Percentiles rank a stretch among this genome's conserved stretches.
Conservation (phyloP, 148 eudicot species). For the Bassia scoparia region DNA sequence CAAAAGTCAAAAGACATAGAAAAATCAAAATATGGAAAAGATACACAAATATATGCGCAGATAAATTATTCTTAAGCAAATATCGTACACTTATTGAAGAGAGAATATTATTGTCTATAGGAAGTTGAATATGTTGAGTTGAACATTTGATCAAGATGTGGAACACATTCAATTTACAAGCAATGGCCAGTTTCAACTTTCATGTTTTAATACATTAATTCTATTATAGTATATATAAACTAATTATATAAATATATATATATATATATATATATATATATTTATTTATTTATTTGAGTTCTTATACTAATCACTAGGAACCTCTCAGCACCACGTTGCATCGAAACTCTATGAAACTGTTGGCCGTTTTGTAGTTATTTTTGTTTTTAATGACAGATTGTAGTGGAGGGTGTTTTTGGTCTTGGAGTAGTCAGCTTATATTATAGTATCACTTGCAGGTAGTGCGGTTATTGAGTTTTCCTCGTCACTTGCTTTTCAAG, state of each 20-base stretch:
- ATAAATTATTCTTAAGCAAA: not conserved
- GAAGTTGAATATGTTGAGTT: not conserved
- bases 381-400: conserved; percentile 1
- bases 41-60: too few relatives aligned
- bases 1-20: too few relatives aligned
- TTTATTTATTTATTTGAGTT: not conserved
- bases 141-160: too few relatives aligned
- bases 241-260: too few relatives aligned
- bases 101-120: not conserved
- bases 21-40: too few relatives aligned
- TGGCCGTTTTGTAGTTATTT: not conserved
- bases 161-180: too few relatives aligned
- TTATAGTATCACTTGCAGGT: conserved; percentile 30
- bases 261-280: too few relatives aligned
- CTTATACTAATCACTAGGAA: not conserved
- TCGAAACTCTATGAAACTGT: not conserved
- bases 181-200: not conserved
- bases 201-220: too few relatives aligned
- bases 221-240: too few relatives aligned
- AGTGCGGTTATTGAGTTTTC: conserved; percentile 30
- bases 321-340: conserved; percentile 2
- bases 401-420: not conserved
- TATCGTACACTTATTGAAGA: not conserved
- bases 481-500: conserved; percentile 34
- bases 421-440: not conserved